A percentile compares a stretch with the other conserved stretches of the same genome.
Conservation (phyloP, 176 grass and related monocot species). For the Oryza nivara region DNA sequence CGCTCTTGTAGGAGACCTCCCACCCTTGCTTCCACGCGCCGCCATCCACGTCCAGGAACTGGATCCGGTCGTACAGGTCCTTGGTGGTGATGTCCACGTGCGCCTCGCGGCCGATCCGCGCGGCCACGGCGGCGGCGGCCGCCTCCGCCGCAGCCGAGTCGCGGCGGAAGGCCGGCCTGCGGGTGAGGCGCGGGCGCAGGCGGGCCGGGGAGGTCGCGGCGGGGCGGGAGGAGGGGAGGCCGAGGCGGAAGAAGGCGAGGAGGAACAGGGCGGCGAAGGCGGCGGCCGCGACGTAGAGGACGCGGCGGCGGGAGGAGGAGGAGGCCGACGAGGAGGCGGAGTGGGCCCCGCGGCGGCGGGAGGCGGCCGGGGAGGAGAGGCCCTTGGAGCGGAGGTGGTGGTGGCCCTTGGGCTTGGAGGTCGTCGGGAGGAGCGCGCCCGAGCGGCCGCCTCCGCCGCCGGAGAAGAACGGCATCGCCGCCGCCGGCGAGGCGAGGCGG, state of each 20-base stretch:
- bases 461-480: conserved; percentile 58
- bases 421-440: conserved; percentile 56
- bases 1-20: conserved; percentile 70
- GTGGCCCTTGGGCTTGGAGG: conserved; percentile 52
- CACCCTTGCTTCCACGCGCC: conserved; percentile 98
- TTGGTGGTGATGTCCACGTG: conserved; percentile 81
- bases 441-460: conserved; percentile 41
- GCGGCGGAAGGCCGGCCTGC: conserved; percentile 62
- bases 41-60: conserved; percentile 80
- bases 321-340: conserved; percentile 40
- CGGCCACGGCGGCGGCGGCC: conserved; percentile 23
- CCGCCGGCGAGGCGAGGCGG: not conserved
- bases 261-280: conserved; percentile 66
- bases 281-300: conserved; percentile 58
- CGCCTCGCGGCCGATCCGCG: conserved; percentile 47
- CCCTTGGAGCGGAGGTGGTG: conserved; percentile 60
- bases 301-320: conserved; percentile 43
- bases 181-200: conserved; percentile 54
- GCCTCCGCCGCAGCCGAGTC: conserved; percentile 49
- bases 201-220: conserved; percentile 6
- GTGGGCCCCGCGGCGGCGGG: conserved; percentile 49
- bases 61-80: conserved; percentile 94
- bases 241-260: conserved; percentile 60
- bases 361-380: conserved; percentile 52
- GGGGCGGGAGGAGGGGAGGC: conserved; percentile 61